These are phyloP conservation scores for Vitis cinerea DNA, from an alignment of 164 flowering plant genomes.

Conservation along the genomic window DNA sequence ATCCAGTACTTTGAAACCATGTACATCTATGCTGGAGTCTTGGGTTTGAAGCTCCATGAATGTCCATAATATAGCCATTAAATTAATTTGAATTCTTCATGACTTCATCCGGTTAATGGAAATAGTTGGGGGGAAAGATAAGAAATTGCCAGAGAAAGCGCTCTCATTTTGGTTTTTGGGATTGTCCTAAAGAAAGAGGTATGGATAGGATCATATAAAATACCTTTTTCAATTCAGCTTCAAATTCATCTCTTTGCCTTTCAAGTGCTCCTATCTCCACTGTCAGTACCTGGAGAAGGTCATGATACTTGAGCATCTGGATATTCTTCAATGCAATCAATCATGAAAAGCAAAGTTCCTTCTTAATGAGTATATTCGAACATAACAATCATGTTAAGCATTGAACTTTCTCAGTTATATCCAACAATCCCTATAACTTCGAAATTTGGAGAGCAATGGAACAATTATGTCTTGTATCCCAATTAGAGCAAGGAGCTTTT, in stretches of 20 bases:
- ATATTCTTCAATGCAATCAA: neutral
- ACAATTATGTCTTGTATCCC: too few relatives aligned
- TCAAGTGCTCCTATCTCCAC: conserved; percentile 61
- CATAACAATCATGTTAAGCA: neutral
- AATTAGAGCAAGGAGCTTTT: too few relatives aligned
- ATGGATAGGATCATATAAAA: too few relatives aligned
- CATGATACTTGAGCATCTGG: neutral
- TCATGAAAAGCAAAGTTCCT: neutral
- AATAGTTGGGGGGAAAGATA: neutral
- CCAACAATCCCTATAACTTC: neutral
- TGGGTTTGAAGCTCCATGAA: neutral
- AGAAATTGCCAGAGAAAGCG: neutral
- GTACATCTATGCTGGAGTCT: neutral
- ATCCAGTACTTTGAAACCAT: neutral
- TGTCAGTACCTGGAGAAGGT: conserved; percentile 60
- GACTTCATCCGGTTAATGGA: neutral
- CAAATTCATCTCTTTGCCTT: conserved; percentile 62
- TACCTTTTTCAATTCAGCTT: conserved; percentile 77
- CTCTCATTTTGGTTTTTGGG: too few relatives aligned
- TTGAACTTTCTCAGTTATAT: neutral
- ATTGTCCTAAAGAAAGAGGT: neutral
- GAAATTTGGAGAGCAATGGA: too few relatives aligned
- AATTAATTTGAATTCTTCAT: neutral
- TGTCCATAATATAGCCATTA: neutral
- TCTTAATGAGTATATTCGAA: neutral